Evolutionary conservation across 2,329 filamentous ascomycete species (phyloP), one percentile per base, ranked within the genome.

Genomic region (Pseudogymnoascus verrucosus): DNA sequence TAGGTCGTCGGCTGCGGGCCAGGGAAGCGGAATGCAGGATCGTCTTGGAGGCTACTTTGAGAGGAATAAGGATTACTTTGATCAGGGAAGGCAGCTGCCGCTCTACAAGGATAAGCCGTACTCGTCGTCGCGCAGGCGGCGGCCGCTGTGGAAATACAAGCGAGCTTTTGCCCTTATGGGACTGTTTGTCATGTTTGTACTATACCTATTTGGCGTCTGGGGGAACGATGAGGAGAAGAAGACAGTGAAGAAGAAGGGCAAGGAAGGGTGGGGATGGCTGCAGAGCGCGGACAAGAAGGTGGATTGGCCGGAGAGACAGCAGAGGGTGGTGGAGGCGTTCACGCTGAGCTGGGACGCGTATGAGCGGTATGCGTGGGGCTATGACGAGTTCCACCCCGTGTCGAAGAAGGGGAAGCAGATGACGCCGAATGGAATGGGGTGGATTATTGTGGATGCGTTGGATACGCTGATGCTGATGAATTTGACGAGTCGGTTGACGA

Each of bases 381-480:
- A 88, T 70, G 95, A 99, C 74, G 88, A 95, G 75, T 99, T 90
- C 74, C 86, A 91, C 70, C 95, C 95, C 1, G 78, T 93, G 28
- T 86, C 89, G 5, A 95, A 95, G 74, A 85, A 78, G 16, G 90
- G 91, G 60, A 82, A 81, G 61, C 87, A 95, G 70, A 98, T 99
- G 93, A 87, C 91, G 5, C 83, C 89, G 3, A 87, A 91, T 66
- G 95, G 93, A 26, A 82, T 99, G 76, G 95, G 95, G 31, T 99
- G 96, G 95, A 98, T 98, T 71, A 97, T 99, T 66, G 89, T 99
- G 64, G 95, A 99, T 77, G 87, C 93, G 11, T 80, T 99, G 67
- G 95, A 99, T 76, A 99, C 95, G 0, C 84, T 98, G 82, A 99
- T 99, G 79, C 81, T 99, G 66, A 99, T 99, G 95, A 98, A 98